Evolutionary conservation across 331 rosid species (phyloP).

Genomic region (Acacia pycnantha): DNA sequence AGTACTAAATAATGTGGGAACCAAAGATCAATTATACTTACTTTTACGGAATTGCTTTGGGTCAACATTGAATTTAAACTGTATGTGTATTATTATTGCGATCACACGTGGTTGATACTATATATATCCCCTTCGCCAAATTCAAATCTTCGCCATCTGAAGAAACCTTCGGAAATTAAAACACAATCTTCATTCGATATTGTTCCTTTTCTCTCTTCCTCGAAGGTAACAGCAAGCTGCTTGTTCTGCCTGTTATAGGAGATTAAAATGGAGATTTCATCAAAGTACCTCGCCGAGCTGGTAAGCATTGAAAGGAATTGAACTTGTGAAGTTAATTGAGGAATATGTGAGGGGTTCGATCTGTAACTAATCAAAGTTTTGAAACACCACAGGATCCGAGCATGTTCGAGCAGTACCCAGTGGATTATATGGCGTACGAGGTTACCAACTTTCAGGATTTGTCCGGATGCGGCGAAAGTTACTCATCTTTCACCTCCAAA

Average conservation of each 20-base stretch:
- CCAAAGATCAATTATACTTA: neutral
- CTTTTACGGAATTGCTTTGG: neutral
- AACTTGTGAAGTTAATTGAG: neutral
- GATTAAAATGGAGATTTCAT: constrained; percentile 31
- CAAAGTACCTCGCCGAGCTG: constrained; percentile 40
- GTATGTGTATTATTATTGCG: neutral
- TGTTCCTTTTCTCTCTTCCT: neutral
- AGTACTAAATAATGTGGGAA: too few species aligned
- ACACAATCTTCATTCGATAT: neutral
- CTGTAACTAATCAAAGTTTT: neutral
- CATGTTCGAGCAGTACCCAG: constrained; percentile 28
- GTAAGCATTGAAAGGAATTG: constrained; percentile 33
- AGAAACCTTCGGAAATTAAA: neutral
- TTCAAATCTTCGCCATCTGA: neutral
- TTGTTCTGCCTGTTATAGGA: constrained; percentile 3
- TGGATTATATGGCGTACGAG: constrained; percentile 30
- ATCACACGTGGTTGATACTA: constrained; percentile 39
- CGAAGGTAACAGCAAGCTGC: constrained; percentile 20
- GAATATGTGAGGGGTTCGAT: neutral
- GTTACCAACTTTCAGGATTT: constrained; percentile 28
- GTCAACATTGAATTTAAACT: neutral
- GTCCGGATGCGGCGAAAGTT: constrained; percentile 33
- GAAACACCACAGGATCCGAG: constrained; percentile 25
- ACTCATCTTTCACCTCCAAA: constrained; percentile 28
- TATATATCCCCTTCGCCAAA: neutral